These are phyloP conservation scores for Chenopodium berlandieri DNA, from an alignment of 148 eudicot species.

Conservation along the genomic window DNA sequence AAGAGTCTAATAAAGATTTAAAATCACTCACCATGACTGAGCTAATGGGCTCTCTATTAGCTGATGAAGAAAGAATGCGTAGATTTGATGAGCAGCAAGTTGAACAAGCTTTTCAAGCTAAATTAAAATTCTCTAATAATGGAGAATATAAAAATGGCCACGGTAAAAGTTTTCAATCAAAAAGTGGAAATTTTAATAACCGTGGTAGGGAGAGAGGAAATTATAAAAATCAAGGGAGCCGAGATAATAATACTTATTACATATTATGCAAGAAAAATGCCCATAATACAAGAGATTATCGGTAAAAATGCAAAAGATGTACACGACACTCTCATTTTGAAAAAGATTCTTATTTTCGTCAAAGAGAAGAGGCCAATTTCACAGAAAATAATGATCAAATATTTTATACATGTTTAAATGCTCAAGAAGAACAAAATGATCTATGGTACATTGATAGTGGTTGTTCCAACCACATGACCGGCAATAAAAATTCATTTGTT, in stretches of 20 bases:
- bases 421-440: not conserved
- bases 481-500: not conserved
- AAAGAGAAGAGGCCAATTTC: not conserved
- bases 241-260: too few relatives aligned
- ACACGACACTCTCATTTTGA: not conserved
- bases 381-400: not conserved
- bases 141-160: not conserved
- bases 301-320: too few relatives aligned
- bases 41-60: too few relatives aligned
- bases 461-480: not conserved
- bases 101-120: constrained; percentile 2
- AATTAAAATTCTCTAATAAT: not conserved
- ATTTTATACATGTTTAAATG: not conserved
- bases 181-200: not conserved
- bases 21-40: too few relatives aligned
- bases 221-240: not conserved
- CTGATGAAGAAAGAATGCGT: too few relatives aligned
- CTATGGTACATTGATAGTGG: not conserved
- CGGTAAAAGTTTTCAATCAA: too few relatives aligned
- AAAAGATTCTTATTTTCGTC: not conserved
- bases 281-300: too few relatives aligned
- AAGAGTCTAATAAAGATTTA: too few relatives aligned
- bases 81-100: not conserved
- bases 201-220: not conserved
- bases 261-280: too few relatives aligned